Base-by-base conservation (phyloP, 73 alveolate genomes). In the Durusdinium trenchii region DNA sequence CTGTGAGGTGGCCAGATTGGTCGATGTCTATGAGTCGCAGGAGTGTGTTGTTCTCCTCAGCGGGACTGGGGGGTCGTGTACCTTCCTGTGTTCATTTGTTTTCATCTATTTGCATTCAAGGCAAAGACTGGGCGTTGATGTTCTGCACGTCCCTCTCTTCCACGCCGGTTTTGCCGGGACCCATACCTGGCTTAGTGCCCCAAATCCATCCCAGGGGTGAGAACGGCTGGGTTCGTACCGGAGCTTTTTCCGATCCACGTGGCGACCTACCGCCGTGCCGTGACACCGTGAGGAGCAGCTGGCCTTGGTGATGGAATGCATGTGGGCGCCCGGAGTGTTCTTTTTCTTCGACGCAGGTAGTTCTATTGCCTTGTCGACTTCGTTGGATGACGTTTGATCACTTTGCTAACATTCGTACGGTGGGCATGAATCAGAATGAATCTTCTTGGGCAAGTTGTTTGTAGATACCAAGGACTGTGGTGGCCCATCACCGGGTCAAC, bases 261-360 rank as follows among this genome's bases (percentile, higher is more conserved):
- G 73, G 30, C 30, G 73, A 23, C n/a, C 30, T 60, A 23, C n/a
- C 73, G n/a, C 18, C 73, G 73, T 23, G 30, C 30, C n/a, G 73
- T 60, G 73, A 60, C 30, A 23, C 6, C 12, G 69, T 57, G 42
- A 93, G 93, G 99, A 94, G 36, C 99, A 94, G 69, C 99, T 94
- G 42, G 93, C 91, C 45, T 64, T 99, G 89, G 99, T 99, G 62
- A 99, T 95, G 98, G 99, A 99, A 98, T 86, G 99, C 98, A 75
- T 99, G 99, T 50, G 86, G 57, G 6, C 10, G 52, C 71, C 45
- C 12, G 75, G 60, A n/a, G 12, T 38, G 38, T n/a, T 35, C 36
- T 48, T 71, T 3, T 38, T 23, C 36, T 9, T 48, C 83, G 14
- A 71, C n/a, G 36, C 16, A 46, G 9, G 64, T 54, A 20, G 64